Base-by-base conservation (phyloP, 345 rosid genomes). In the Dipteronia sinensis region DNA sequence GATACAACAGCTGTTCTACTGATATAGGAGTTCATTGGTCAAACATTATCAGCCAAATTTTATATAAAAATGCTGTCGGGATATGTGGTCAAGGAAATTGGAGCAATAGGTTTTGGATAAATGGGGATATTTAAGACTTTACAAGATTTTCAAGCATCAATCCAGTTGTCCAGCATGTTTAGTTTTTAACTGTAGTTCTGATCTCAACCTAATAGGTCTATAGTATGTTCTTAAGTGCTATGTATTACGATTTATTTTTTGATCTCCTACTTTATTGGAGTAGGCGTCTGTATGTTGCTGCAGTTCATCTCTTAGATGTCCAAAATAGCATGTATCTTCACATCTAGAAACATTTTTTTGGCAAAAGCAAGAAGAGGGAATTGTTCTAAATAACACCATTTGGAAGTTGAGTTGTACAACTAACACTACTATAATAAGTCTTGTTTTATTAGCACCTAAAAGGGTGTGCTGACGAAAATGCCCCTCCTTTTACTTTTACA, bases 81-180 rank as follows among this genome's bases (percentile, higher is more conserved):
- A 23, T 62, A 73, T 46, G 42, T 20, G 76, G 38, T 63, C 38
- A 29, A 19, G 44, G 62, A 71, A 49, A 31, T 71, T 22, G 23
- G 67, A 73, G 63, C n/a, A 13, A 73, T 59, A 22, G 40, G 67
- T 40, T 73, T 31, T 20, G 51, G 63, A 71, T 22, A 47, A 17
- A 13, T 70, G 59, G 11, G 23, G 42, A 25, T 70, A 29, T 70
- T 19, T 51, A 70, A 40, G 44, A 51, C 62, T 70, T 71, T 17
- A 51, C 56, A 56, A 51, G 47, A 56, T 19, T 72, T 72, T 44
- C 56, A 38, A 69, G 22, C 65, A 49, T 59, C 55, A 73, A 22
- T 55, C 55, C 16, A 59, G 34, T 38, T 58, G 67, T 8, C 67
- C 49, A 10, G 47, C 65, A 31, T 44, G 11, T 56, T 29, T 23